Evolutionary conservation across 768 basidiomycete species (phyloP).

Genomic region (Cystofilobasidium ferigula): DNA sequence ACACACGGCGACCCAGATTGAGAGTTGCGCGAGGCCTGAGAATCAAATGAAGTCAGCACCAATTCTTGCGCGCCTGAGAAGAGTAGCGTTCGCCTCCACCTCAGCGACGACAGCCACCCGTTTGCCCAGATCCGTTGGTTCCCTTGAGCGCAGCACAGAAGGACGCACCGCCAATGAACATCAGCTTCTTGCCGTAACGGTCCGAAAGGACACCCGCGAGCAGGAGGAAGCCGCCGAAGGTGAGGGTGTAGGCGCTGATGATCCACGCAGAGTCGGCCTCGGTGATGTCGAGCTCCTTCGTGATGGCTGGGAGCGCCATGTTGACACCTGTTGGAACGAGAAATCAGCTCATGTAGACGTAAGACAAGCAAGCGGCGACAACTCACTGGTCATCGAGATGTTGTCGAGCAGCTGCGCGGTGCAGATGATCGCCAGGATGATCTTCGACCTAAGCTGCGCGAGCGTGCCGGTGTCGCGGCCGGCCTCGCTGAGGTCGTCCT

Average conservation of each 20-base stretch:
- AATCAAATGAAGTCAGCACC: background rate
- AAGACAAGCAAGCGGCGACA: no score
- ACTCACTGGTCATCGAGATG: conserved; percentile 22
- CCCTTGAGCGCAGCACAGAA: conserved; percentile 1
- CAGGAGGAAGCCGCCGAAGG: conserved; percentile 28
- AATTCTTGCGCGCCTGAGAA: no score
- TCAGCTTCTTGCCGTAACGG: conserved; percentile 27
- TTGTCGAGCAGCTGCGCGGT: conserved; percentile 23
- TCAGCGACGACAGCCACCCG: no score
- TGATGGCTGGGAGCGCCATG: conserved; percentile 26
- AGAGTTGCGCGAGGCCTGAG: conserved; percentile 17
- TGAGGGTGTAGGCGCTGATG: conserved; percentile 23
- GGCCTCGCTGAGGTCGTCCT: background rate
- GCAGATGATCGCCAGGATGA: conserved; percentile 10
- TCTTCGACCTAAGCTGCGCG: background rate
- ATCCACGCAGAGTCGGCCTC: conserved; percentile 25
- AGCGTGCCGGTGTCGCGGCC: conserved; percentile 12
- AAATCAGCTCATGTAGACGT: no score
- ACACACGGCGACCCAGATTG: background rate
- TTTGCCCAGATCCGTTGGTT: conserved; percentile 9
- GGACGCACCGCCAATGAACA: conserved; percentile 14
- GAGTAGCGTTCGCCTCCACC: no score
- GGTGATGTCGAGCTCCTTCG: conserved; percentile 25
- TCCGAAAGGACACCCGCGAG: conserved; percentile 27
- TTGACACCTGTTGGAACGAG: no score